Percentiles rank a stretch among this genome's conserved stretches.
Conservation (phyloP, 495 filamentous ascomycete species). For the Bombardia bombarda region DNA sequence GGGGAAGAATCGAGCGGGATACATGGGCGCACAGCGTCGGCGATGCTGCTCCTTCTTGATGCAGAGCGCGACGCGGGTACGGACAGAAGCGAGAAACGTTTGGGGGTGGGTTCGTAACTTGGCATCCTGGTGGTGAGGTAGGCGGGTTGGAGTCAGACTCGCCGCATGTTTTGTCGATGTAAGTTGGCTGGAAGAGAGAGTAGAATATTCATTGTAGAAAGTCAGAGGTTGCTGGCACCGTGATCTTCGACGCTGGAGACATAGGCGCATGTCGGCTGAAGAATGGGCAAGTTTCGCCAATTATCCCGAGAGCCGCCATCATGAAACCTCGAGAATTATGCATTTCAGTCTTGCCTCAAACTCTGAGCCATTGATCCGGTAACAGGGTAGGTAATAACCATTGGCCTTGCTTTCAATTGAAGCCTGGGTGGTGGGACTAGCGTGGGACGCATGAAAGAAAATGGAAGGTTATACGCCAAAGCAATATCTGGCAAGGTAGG, state of each 20-base stretch:
- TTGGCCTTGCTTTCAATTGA: too few relatives aligned
- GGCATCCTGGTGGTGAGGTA: conserved; percentile 7
- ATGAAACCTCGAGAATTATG: conserved; percentile 13
- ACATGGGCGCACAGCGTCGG: not conserved
- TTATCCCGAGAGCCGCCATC: conserved; percentile 1
- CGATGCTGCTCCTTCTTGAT: conserved; percentile 18
- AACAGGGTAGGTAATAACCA: not conserved
- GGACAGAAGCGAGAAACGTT: conserved; percentile 13
- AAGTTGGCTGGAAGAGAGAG: not conserved
- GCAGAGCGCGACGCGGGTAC: conserved; percentile 8
- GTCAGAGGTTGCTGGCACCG: not conserved
- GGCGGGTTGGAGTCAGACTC: not conserved
- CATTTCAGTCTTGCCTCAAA: too few relatives aligned
- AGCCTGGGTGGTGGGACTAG: not conserved
- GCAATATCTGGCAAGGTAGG: too few relatives aligned
- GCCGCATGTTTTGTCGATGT: not conserved
- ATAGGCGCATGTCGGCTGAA: too few relatives aligned
- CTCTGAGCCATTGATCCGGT: not conserved
- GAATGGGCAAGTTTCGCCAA: not conserved
- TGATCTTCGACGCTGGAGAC: too few relatives aligned
- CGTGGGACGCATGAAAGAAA: not conserved
- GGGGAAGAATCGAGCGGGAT: not conserved
- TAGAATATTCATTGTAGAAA: not conserved
- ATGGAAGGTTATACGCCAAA: too few relatives aligned
- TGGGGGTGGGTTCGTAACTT: conserved; percentile 17